Base-by-base conservation (phyloP, 345 rosid genomes). In the Theobroma cacao region DNA sequence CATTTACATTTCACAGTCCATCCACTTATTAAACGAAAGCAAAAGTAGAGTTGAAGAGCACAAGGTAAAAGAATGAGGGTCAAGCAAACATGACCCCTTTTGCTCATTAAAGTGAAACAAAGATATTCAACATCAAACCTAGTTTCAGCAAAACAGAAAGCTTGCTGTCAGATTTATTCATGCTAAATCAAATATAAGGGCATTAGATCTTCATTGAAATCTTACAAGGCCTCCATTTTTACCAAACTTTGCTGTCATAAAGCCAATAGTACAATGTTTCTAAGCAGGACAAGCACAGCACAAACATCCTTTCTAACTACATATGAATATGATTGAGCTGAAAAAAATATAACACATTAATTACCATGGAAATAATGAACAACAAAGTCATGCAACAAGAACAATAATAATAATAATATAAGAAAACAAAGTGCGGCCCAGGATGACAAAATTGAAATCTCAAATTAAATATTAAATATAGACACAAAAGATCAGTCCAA, bases 391-490 rank as follows among this genome's bases (percentile, higher is more conserved):
- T 75, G 63, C 60, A 76, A 45, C 59, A 75, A 53, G 45, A 75
- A 72, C 7, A 79, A 79, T 60, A 79, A 79, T 60, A 80, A 80
- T 63, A 68, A 75, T 63, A 59, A 63, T 22, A 48, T 30, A 70
- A 15, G 11, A 31, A 60, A 75, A 75, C 67, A 67, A 52, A 55
- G 72, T 33, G 69, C 75, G 75, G 78, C 80, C 79, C 80, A 60
- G 65, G 77, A 55, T 66, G 80, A 66, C 89, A 88, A 88, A 88
- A 84, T 82, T 83, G 88, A 84, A 83, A 85, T 79, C 75, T 77
- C 78, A 80, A 78, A 76, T 72, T 33, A n/a, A 52, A 72, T 72
- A 53, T 72, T 71, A 59, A 74, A 62, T 86, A 83, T 84, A 67
- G 78, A 77, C 82, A 80, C 83, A 84, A 47, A 80, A 65, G 77